Evolutionary conservation across 495 filamentous ascomycete genomes (phyloP).

Genomic region (Thermothielavioides terrestris): DNA sequence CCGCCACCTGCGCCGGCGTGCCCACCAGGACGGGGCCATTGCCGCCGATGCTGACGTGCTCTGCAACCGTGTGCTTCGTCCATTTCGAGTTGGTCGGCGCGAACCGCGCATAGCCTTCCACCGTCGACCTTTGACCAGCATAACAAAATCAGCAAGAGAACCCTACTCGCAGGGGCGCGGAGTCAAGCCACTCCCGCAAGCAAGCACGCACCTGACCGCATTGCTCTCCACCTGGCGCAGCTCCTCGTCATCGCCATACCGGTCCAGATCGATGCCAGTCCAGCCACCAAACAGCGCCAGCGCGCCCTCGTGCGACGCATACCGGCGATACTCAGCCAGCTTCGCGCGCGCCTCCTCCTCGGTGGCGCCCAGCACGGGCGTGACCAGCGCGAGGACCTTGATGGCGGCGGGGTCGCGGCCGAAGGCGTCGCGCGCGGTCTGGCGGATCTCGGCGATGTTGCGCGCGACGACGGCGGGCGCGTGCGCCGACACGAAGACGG

Average conservation of each 20-base stretch:
- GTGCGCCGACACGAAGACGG: conserved; percentile 53
- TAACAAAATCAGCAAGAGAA: too few species aligned
- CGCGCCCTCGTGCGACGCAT: conserved; percentile 47
- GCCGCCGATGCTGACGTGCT: conserved; percentile 50
- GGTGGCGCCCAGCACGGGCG: conserved; percentile 47
- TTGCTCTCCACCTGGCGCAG: conserved; percentile 44
- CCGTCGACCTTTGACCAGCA: too few species aligned
- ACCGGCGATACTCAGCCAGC: conserved; percentile 41
- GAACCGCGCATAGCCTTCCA: too few species aligned
- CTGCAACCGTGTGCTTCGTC: conserved; percentile 47
- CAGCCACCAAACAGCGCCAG: conserved; percentile 53
- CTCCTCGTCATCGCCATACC: conserved; percentile 48
- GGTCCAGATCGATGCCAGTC: conserved; percentile 55
- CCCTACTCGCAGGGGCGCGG: too few species aligned
- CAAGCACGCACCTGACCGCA: conserved; percentile 44
- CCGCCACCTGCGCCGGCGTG: conserved; percentile 49
- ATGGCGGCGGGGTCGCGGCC: conserved; percentile 48
- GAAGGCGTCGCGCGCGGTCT: conserved; percentile 38
- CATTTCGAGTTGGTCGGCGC: too few species aligned
- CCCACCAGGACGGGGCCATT: conserved; percentile 46
- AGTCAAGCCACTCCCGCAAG: conserved; percentile 45
- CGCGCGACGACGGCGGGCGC: conserved; percentile 42
- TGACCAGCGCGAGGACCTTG: conserved; percentile 54
- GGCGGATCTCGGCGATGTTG: conserved; percentile 48
- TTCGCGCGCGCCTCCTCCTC: conserved; percentile 50